These are phyloP conservation scores for Nitzschia palea DNA, from an alignment of 108 stramenopile species.

Conservation along the genomic window DNA sequence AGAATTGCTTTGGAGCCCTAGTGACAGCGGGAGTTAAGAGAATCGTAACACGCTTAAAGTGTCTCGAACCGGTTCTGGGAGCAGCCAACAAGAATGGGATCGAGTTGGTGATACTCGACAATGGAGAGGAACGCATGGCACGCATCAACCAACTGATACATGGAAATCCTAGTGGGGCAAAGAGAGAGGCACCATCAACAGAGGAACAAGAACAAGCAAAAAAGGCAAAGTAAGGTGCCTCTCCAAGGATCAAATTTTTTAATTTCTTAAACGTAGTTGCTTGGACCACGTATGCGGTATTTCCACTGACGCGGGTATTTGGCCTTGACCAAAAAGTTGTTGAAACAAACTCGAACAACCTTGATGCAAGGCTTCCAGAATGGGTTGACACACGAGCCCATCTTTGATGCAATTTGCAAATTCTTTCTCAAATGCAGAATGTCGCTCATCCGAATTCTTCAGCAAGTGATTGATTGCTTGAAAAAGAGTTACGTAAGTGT, in stretches of 20 bases:
- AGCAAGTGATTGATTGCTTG: neutral
- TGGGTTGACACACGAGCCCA: conserved; percentile 14
- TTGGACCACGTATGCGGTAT: conserved; percentile 14
- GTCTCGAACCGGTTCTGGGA: neutral
- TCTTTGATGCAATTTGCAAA: conserved; percentile 25
- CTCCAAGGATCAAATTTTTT: too few relatives aligned
- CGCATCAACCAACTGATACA: conserved; percentile 22
- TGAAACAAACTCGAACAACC: neutral
- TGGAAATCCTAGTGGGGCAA: conserved; percentile 15
- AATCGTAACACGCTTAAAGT: conserved; percentile 46
- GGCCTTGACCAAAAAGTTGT: conserved; percentile 1
- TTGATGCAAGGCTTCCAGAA: conserved; percentile 3
- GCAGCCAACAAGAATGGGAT: conserved; percentile 18
- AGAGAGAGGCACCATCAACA: neutral
- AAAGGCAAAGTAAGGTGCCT: neutral
- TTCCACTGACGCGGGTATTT: neutral
- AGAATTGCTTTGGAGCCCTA: conserved; percentile 63
- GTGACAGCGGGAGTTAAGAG: conserved; percentile 46
- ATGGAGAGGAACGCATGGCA: conserved; percentile 5
- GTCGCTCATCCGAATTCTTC: neutral
- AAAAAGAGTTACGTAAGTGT: conserved; percentile 24
- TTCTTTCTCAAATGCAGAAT: conserved; percentile 22
- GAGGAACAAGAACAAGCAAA: neutral
- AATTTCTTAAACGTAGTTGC: neutral
- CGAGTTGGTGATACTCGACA: conserved; percentile 16